phyloP scores from a whole-genome alignment of 805 yeast species.

The Lipomyces starkeyi region DNA sequence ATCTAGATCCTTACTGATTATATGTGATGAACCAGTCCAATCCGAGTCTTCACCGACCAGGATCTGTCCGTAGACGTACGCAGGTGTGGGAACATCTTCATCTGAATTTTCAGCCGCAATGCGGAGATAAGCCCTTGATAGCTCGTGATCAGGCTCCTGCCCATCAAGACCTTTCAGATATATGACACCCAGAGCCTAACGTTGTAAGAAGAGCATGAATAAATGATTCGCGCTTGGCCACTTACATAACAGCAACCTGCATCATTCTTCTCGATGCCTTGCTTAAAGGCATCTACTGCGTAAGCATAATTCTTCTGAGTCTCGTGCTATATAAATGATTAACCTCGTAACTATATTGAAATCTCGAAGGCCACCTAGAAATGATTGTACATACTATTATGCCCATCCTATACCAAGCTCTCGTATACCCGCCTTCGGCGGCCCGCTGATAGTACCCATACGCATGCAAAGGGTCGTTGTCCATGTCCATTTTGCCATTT shows the following conservation, averaged over 20 bases:
- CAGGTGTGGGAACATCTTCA: conserved; percentile 50
- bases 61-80: conserved; percentile 48
- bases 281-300: conserved; percentile 46
- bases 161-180: conserved; percentile 45
- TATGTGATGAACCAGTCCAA: conserved; percentile 9
- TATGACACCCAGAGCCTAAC: conserved; percentile 20
- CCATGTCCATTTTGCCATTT: conserved; percentile 43
- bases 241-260: conserved; percentile 49
- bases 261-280: conserved; percentile 48
- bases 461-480: conserved; percentile 38
- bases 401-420: conserved; percentile 50
- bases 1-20: conserved; percentile 11
- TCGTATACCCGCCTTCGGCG: conserved; percentile 43
- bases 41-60: conserved; percentile 44
- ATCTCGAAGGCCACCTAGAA: not conserved
- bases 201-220: conserved; percentile 36
- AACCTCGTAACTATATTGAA: too few species aligned
- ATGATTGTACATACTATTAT: conserved; percentile 27
- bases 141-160: conserved; percentile 38
- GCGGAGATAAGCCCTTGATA: conserved; percentile 42
- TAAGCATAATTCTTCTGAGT: conserved; percentile 42
- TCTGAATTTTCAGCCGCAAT: conserved; percentile 45
- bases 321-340: conserved; percentile 40
- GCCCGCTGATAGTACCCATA: conserved; percentile 44
- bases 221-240: conserved; percentile 39